Base-by-base conservation (phyloP, 345 rosid genomes). In the Diplotaxis tenuifolia region DNA sequence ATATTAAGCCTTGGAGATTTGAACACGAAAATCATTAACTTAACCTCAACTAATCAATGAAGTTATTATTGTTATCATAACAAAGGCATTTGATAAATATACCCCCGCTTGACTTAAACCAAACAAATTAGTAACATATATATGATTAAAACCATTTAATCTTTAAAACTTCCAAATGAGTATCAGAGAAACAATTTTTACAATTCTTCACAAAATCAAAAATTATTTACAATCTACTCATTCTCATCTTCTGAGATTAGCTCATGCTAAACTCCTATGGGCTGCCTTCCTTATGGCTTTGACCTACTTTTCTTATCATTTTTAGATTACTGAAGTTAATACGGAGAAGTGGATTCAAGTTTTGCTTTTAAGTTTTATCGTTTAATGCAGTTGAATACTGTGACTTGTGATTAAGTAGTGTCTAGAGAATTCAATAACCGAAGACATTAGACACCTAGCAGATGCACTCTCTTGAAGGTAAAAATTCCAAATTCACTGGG, bases 51-150 rank as follows among this genome's bases (percentile, higher is more conserved):
- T 62, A 69, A 52, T 52, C 31, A 72, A 36, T 72, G 54, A 72
- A 50, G 25, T 52, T 72, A 34, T 25, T 62, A 2, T 14, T 40
- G 15, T 40, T n/a, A 50, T 57, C 68, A 36, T 25, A 60, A 60
- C 73, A 61, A 61, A 75, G 73, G 78, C 78, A 75, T 49, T 62
- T 68, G 68, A 68, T 75, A 75, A 67, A 68, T 68, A 60, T 34
- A 67, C 52, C 68, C 73, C 68, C 28, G 6, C 58, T 52, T 40
- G 49, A 40, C 16, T n/a, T 52, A 61, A 12, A 63, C 75, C 79
- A 68, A 76, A 76, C 75, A 55, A 69, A 76, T n/a, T n/a, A n/a
- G n/a, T n/a, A n/a, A n/a, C n/a, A n/a, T n/a, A n/a, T n/a, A n/a
- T n/a, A n/a, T n/a, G n/a, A n/a, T n/a, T n/a, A n/a, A n/a, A n/a